These are phyloP conservation scores for Microbotryum silenes-acaulis DNA, from an alignment of 1,284 basidiomycete genomes.

Conservation along the genomic window DNA sequence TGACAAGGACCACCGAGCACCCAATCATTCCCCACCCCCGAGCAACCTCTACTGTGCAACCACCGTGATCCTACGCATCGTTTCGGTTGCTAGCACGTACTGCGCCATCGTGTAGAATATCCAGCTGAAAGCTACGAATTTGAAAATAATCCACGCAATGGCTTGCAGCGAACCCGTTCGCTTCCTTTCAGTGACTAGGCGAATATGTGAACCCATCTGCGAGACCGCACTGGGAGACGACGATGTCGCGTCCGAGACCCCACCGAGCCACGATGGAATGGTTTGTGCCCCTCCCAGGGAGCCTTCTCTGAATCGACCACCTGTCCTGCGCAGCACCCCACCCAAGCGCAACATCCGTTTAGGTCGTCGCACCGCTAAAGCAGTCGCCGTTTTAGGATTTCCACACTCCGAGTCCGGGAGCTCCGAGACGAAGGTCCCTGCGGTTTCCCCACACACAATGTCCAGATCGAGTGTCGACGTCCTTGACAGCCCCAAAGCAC, in stretches of 20 bases:
- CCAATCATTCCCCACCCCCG: no score
- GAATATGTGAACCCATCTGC: no score
- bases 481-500: background rate
- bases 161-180: no score
- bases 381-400: background rate
- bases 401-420: background rate
- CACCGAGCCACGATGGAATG: background rate
- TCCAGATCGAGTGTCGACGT: slow-evolving; percentile 25
- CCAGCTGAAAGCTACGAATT: no score
- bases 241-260: background rate
- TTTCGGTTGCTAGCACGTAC: no score
- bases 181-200: no score
- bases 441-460: slow-evolving; percentile 8
- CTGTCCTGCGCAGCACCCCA: slow-evolving; percentile 7
- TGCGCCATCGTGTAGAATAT: no score
- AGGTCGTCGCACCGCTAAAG: background rate
- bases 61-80: no score
- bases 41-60: no score
- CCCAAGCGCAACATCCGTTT: slow-evolving; percentile 3
- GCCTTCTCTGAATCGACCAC: slow-evolving; percentile 1
- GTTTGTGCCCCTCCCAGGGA: background rate
- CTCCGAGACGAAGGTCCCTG: slow-evolving; percentile 1
- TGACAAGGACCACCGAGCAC: no score
- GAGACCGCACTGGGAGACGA: no score
- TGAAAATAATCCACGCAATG: no score